Evolutionary conservation across 345 rosid species (phyloP).

Genomic region (Ceriops tagal): DNA sequence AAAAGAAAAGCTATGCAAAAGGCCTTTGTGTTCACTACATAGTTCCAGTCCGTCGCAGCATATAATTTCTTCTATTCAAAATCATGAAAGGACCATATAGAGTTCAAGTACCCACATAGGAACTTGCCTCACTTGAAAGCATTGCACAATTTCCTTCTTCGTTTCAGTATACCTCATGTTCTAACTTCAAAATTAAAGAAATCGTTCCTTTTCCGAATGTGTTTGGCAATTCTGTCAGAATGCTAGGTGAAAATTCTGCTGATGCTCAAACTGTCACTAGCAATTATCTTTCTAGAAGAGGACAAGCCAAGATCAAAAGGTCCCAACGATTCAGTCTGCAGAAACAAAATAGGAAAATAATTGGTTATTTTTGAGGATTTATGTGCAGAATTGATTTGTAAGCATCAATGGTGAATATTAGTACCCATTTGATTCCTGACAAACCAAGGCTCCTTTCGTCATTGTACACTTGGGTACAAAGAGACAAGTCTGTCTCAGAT

Average conservation of each 20-base stretch:
- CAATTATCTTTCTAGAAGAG: constrained; percentile 44
- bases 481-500: constrained; percentile 40
- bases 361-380: neutral
- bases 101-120: too few relatives aligned
- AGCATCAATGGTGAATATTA: constrained; percentile 8
- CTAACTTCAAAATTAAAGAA: constrained; percentile 1
- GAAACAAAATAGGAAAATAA: neutral
- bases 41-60: neutral
- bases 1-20: neutral
- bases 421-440: constrained; percentile 90
- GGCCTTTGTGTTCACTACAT: neutral
- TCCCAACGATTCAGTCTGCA: constrained; percentile 77
- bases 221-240: neutral
- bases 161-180: constrained; percentile 3
- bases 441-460: constrained; percentile 87
- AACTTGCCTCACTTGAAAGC: too few relatives aligned
- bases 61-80: too few relatives aligned
- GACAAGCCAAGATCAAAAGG: constrained; percentile 80
- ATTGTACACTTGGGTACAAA: constrained; percentile 37
- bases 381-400: neutral
- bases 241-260: constrained; percentile 32
- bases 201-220: neutral
- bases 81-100: too few relatives aligned
- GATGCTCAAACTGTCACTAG: constrained; percentile 41
- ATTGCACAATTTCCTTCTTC: neutral